Evolutionary conservation across 2,329 filamentous ascomycete genomes (phyloP), one percentile per base, ranked within the genome.

Genomic region (Aureobasidium lini): DNA sequence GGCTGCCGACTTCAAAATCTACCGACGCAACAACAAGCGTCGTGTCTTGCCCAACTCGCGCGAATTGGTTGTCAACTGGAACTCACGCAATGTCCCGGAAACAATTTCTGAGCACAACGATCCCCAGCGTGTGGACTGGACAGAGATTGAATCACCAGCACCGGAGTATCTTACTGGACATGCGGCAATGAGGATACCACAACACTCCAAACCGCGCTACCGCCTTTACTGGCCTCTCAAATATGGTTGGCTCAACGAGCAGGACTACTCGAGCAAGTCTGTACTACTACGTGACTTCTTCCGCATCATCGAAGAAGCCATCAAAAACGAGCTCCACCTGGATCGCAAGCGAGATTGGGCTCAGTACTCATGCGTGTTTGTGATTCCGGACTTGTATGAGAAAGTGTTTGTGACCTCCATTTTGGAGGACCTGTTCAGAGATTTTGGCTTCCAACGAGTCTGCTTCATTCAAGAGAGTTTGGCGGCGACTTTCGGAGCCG

Each of bases 11-110:
- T 83, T 99, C 62, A 96, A 95, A 75, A 77, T 87, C 2, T 88
- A 90, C 54, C 95, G 97, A 89, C 86, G 93, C 62, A 84, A 85
- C 65, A 96, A 96, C 75, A 97, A 97, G 79, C 86, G 90, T 70
- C 89, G 95, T 71, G 92, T 96, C 15, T 76, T 97, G 52, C 94
- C 94, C n/a, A 97, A 97, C 71, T 96, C 92, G 0, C 95, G 96
- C 72, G 94, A 99, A 69, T 79, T 96, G 61, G 93, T 96, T 1
- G 85, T 92, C 64, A 97, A 96, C 70, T 97, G 89, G 80, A 99
- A 99, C 73, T 84, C 89, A 57, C 84, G 90, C 49, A 89, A 86
- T 0, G 85, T 88, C 36, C 87, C 90, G 6, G 94, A 97, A 66
- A 83, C 87, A 50, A 97, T 99, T 62, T 87, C 89, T 5, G 89